Evolutionary conservation across 129 eudicot genomes (phyloP).

Genomic region (Sambucus nigra): DNA sequence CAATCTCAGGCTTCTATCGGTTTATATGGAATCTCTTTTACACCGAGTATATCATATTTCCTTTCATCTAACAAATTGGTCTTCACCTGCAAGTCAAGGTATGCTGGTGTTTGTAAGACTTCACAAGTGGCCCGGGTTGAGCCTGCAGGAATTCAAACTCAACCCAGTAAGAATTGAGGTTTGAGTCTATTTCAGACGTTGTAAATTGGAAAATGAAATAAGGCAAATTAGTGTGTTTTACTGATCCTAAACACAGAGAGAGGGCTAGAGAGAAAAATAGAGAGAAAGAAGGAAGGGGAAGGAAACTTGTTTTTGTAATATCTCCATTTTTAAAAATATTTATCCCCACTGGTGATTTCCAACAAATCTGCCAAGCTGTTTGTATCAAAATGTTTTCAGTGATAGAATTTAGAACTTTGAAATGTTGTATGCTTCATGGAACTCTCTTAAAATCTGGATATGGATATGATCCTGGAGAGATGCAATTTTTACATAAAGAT

Average conservation of each 20-base stretch:
- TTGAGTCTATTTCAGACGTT: constrained; percentile 4
- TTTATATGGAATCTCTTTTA: constrained; percentile 94
- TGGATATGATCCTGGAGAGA: no score
- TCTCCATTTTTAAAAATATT: background rate
- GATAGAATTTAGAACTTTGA: background rate
- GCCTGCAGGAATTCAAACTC: background rate
- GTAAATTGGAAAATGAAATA: background rate
- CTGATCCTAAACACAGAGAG: background rate
- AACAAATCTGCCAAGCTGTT: no score
- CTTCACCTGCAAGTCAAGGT: background rate
- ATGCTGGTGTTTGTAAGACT: background rate
- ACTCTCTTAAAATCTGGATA: background rate
- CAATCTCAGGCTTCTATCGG: constrained; percentile 74
- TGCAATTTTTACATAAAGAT: no score
- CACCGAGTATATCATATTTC: constrained; percentile 77
- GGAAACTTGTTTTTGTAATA: background rate
- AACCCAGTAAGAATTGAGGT: background rate
- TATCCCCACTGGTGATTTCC: no score
- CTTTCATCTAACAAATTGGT: constrained; percentile 38
- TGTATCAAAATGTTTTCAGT: no score
- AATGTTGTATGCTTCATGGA: background rate
- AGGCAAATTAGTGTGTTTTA: no score
- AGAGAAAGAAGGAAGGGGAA: background rate
- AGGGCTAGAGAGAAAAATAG: background rate
- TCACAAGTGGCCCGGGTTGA: background rate